Base-by-base conservation (phyloP, 306 rosid genomes). In the Cicer bijugum region DNA sequence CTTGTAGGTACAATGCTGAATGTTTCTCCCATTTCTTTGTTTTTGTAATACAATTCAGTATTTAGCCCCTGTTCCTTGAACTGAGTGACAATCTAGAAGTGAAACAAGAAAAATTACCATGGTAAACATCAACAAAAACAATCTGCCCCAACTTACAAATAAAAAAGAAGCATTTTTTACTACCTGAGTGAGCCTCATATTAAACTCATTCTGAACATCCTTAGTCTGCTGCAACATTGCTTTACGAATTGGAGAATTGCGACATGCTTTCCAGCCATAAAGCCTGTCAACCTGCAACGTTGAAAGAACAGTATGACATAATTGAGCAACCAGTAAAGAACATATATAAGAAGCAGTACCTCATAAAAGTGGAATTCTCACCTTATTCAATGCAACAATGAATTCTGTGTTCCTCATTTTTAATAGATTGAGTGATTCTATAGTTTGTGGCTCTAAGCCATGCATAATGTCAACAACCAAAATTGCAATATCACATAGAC, bases 391-490 rank as follows among this genome's bases (percentile, higher is more conserved):
- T n/a, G 97, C 99, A 78, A 91, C 74, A 58, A 94, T 94, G 82
- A 94, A 94, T 75, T 94, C 97, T 3, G 99, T 91, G 80, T 90
- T 89, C 88, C 97, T 91, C 97, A 88, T 91, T 80, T 81, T 94
- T 82, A 94, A 89, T 51, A 94, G 90, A 72, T 94, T 88, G 71
- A 94, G 87, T 4, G 99, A 94, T 77, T 94, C 99, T 56, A 88
- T 91, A 68, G 99, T 94, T 64, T 91, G 99, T 35, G 81, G 99
- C 89, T 94, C 96, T 78, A 94, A 82, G 64, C 99, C 99, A 74
- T 94, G 97, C 99, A 94, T 94, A 63, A 94, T 90, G 81, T 94
- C 99, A 62, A 94, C 99, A 65, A 94, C 97, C 87, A 91, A 84
- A 81, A 94, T 91, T 45, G 99, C 97, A 67, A 91, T 92, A 80